Evolutionary conservation across 2,329 filamentous ascomycete species (phyloP).

Genomic region (Verticillium albo-atrum): DNA sequence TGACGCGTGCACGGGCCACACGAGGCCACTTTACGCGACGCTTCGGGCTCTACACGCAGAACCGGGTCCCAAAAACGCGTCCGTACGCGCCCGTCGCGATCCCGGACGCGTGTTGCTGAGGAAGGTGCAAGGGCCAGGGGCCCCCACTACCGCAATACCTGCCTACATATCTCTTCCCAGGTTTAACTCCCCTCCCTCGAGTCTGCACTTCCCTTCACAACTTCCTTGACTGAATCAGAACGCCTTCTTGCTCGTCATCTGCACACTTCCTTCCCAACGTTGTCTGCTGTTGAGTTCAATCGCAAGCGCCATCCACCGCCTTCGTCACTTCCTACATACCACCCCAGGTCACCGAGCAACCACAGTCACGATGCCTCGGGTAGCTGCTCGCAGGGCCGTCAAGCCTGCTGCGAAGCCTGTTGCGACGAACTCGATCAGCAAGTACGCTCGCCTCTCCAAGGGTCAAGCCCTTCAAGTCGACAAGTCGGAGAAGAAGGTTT

Average conservation of each 20-base stretch:
- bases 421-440: conserved; percentile 9
- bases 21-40: conserved; percentile 2
- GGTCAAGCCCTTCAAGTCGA: conserved; percentile 1
- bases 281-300: neutral
- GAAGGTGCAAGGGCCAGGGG: neutral
- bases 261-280: neutral
- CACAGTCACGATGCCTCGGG: conserved; percentile 10
- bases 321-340: neutral
- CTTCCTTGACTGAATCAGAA: neutral
- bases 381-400: conserved; percentile 9
- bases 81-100: neutral
- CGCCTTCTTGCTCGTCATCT: neutral
- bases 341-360: neutral
- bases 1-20: neutral
- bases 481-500: conserved; percentile 7
- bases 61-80: neutral
- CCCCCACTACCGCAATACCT: neutral
- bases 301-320: neutral
- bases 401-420: conserved; percentile 6
- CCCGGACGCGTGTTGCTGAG: neutral
- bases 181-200: neutral
- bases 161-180: neutral
- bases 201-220: neutral
- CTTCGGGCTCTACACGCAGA: neutral
- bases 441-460: conserved; percentile 12